phyloP scores from a whole-genome alignment of 345 rosid genomes.

The Trapa incisa region DNA sequence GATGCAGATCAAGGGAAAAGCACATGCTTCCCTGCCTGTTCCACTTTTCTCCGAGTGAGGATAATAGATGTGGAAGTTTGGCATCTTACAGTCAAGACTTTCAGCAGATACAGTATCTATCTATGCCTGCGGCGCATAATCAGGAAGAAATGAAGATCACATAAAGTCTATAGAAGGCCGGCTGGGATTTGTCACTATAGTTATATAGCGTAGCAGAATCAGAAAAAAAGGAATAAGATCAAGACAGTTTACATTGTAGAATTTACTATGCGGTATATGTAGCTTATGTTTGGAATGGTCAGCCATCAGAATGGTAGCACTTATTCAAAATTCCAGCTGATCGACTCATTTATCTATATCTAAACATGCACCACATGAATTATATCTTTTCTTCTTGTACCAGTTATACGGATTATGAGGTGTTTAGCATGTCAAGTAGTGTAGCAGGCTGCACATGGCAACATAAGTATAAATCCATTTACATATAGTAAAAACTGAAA shows the following conservation, averaged over 20 bases:
- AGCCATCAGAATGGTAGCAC: slow-evolving; percentile 2
- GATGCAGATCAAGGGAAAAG: slow-evolving; percentile 13
- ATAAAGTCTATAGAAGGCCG: neutral
- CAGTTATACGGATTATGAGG: neutral
- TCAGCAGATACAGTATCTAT: neutral
- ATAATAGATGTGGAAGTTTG: slow-evolving; percentile 6
- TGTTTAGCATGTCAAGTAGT: neutral
- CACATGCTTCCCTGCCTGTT: slow-evolving; percentile 19
- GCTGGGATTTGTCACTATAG: neutral
- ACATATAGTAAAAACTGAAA: neutral
- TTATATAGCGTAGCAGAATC: neutral
- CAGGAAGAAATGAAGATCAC: slow-evolving; percentile 2
- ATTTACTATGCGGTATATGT: neutral
- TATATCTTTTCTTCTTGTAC: neutral
- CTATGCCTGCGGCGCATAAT: slow-evolving; percentile 1
- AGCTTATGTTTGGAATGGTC: neutral
- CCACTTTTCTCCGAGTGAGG: slow-evolving; percentile 8
- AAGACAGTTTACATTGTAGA: slow-evolving; percentile 1
- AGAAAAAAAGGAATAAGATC: slow-evolving; percentile 3
- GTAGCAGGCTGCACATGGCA: neutral
- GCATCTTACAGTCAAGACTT: slow-evolving; percentile 14
- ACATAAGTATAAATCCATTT: neutral
- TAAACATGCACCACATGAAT: neutral
- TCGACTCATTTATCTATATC: neutral
- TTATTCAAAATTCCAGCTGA: neutral